These are phyloP conservation scores for Colletotrichum sp. DNA, from an alignment of 2,329 filamentous ascomycete genomes.

Conservation along the genomic window DNA sequence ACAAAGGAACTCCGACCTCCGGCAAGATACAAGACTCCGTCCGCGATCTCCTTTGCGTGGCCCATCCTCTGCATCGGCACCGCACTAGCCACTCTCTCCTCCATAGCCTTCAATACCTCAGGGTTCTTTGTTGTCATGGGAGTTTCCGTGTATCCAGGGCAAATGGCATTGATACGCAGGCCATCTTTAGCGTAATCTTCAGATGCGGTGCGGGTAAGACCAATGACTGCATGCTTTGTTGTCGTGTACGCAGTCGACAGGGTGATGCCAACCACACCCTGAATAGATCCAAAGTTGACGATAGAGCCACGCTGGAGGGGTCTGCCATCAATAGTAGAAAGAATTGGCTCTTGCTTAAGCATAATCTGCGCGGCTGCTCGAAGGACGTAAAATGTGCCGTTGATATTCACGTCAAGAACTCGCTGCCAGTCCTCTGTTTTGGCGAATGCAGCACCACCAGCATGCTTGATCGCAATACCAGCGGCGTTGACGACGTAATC, in stretches of 20 bases:
- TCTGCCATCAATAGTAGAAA: slow-evolving; percentile 33
- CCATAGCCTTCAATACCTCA: slow-evolving; percentile 29
- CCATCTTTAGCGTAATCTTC: slow-evolving; percentile 46
- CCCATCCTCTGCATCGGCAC: slow-evolving; percentile 34
- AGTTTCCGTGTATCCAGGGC: slow-evolving; percentile 34
- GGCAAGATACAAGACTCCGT: slow-evolving; percentile 30
- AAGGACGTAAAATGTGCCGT: slow-evolving; percentile 45
- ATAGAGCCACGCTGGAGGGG: slow-evolving; percentile 12
- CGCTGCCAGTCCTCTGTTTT: slow-evolving; percentile 42
- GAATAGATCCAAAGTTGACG: slow-evolving; percentile 18
- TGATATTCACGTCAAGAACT: slow-evolving; percentile 46
- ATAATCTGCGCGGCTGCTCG: slow-evolving; percentile 44
- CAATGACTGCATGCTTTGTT: slow-evolving; percentile 13
- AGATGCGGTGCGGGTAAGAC: slow-evolving; percentile 29
- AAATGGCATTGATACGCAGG: slow-evolving; percentile 41
- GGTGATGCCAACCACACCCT: slow-evolving; percentile 9
- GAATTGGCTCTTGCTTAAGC: slow-evolving; percentile 45
- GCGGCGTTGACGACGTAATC: slow-evolving; percentile 47
- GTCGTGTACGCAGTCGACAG: slow-evolving; percentile 10
- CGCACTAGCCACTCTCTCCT: slow-evolving; percentile 22
- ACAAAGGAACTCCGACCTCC: slow-evolving; percentile 11
- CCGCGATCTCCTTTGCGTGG: slow-evolving; percentile 30
- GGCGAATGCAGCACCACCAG: slow-evolving; percentile 38
- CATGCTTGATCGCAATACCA: slow-evolving; percentile 41
- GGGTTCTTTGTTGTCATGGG: slow-evolving; percentile 32